A percentile compares a stretch with the other conserved stretches of the same genome.
These are phyloP conservation scores for Podospora bellae-mahoneyi DNA, from an alignment of 495 filamentous ascomycete genomes.

Conservation along the genomic window DNA sequence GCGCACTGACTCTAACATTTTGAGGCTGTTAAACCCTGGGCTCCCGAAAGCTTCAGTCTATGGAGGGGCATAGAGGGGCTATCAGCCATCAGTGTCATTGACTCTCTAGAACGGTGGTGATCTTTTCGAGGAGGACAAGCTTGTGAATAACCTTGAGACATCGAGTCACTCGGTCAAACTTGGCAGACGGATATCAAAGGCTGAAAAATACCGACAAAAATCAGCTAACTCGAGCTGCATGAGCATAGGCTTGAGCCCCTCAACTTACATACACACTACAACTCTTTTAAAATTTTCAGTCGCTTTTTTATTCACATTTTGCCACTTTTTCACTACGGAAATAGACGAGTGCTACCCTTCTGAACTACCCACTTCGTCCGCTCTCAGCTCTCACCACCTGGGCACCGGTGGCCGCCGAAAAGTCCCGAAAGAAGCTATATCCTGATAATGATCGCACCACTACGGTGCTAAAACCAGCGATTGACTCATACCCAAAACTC, in stretches of 20 bases:
- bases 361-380: background rate
- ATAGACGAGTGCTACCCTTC: slow-evolving; percentile 10
- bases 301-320: slow-evolving; percentile 4
- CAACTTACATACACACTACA: slow-evolving; percentile 4
- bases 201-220: background rate
- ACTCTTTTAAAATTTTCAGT: slow-evolving; percentile 2
- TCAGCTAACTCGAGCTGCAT: slow-evolving; percentile 4
- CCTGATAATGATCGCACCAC: slow-evolving; percentile 10
- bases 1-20: background rate
- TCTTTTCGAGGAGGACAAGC: background rate
- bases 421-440: slow-evolving; percentile 18
- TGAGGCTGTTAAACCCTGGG: background rate
- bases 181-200: background rate
- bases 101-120: background rate
- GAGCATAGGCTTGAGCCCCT: background rate
- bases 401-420: slow-evolving; percentile 14
- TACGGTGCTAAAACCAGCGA: background rate
- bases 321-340: slow-evolving; percentile 2
- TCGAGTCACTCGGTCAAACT: background rate
- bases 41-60: background rate
- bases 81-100: slow-evolving; percentile 3
- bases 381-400: background rate
- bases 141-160: background rate
- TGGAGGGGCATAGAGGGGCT: background rate
- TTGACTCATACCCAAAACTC: slow-evolving; percentile 8